A percentile compares a stretch with the other conserved stretches of the same genome.
Conservation (phyloP, 108 stramenopile species). For the Nitzschia inconspicua region DNA sequence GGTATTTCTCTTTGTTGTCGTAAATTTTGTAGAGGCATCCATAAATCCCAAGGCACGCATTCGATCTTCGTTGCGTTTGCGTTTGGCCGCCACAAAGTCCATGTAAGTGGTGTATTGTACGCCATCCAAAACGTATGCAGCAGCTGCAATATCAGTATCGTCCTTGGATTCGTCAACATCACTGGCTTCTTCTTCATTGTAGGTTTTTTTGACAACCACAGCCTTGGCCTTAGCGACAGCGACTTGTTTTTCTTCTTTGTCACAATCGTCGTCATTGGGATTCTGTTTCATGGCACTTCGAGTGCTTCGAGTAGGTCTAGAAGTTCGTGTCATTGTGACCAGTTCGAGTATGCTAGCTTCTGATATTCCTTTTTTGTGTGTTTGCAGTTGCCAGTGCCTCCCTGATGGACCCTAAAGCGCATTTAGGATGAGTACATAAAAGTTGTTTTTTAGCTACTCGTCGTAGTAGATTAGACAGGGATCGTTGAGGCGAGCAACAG, state of each 20-base stretch:
- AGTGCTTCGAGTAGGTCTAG: too few species aligned
- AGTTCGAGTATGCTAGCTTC: too few species aligned
- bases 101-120: constrained; percentile 48
- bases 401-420: too few species aligned
- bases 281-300: too few species aligned
- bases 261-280: too few species aligned
- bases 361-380: too few species aligned
- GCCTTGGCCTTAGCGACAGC: background rate
- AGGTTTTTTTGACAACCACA: background rate
- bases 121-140: constrained; percentile 51
- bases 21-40: constrained; percentile 32
- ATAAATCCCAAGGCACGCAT: constrained; percentile 53
- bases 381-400: too few species aligned
- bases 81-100: constrained; percentile 82
- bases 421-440: too few species aligned
- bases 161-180: constrained; percentile 19
- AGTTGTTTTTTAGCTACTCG: too few species aligned
- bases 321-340: too few species aligned
- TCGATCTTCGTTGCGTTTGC: constrained; percentile 57
- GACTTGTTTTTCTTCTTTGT: background rate
- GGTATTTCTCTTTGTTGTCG: background rate
- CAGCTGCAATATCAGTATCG: background rate
- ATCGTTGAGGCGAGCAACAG: too few species aligned
- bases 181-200: background rate
- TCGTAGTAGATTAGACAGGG: too few species aligned